These are phyloP conservation scores for Macrolepiota dolichaula DNA, from an alignment of 768 basidiomycete species.

Conservation along the genomic window DNA sequence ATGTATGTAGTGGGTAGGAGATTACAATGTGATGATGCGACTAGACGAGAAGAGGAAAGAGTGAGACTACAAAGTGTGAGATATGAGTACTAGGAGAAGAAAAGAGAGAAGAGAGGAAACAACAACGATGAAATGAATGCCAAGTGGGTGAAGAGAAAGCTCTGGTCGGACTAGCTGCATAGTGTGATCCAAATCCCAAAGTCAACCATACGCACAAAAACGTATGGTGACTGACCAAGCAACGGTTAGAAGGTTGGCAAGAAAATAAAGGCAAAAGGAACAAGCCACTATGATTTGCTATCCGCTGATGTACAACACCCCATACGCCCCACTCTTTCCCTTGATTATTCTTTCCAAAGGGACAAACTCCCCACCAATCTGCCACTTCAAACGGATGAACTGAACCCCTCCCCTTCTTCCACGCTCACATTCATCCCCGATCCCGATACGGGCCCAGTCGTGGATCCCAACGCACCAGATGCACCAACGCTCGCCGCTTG, in stretches of 20 bases:
- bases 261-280: neutral
- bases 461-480: neutral
- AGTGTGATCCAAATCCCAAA: constrained; percentile 2
- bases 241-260: neutral
- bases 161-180: neutral
- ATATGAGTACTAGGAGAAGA: neutral
- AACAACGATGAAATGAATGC: neutral
- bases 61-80: neutral
- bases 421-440: neutral
- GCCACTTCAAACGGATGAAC: constrained; percentile 1
- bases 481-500: neutral
- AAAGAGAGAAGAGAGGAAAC: neutral
- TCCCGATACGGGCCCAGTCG: neutral
- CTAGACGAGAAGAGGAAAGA: neutral
- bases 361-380: neutral
- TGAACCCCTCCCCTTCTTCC: constrained; percentile 1
- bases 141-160: neutral
- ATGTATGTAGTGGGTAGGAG: constrained; percentile 7
- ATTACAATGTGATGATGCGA: constrained; percentile 9
- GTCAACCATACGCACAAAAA: neutral
- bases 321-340: neutral
- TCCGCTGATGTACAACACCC: neutral
- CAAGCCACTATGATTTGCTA: neutral
- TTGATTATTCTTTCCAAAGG: neutral
- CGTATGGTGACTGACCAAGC: neutral